phyloP scores from a whole-genome alignment of 352 stramenopile species.

The Globisporangium megalacanthum region DNA sequence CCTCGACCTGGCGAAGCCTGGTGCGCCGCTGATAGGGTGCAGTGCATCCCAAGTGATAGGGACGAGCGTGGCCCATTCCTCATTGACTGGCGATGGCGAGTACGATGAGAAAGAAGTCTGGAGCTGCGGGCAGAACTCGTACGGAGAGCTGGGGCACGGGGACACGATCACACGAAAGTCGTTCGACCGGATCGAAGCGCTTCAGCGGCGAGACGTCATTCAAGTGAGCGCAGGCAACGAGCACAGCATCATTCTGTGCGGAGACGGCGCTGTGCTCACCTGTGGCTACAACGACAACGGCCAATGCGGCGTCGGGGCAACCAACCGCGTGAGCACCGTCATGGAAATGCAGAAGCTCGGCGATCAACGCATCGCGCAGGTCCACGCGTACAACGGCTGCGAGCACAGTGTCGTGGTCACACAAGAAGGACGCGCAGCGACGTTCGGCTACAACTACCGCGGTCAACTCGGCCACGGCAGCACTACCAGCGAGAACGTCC shows the following conservation, averaged over 20 bases:
- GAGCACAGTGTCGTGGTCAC: slow-evolving; percentile 88
- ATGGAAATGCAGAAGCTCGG: slow-evolving; percentile 67
- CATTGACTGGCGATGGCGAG: slow-evolving; percentile 20
- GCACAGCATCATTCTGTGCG: slow-evolving; percentile 82
- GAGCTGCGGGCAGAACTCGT: slow-evolving; percentile 94
- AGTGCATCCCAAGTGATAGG: background rate
- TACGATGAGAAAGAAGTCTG: slow-evolving; percentile 85
- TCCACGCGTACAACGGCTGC: slow-evolving; percentile 92
- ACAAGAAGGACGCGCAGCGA: slow-evolving; percentile 67
- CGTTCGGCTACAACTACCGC: slow-evolving; percentile 92
- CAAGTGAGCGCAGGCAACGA: slow-evolving; percentile 91
- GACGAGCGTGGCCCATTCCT: background rate
- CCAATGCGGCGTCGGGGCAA: slow-evolving; percentile 88
- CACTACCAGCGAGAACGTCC: slow-evolving; percentile 80
- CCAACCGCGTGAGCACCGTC: slow-evolving; percentile 66
- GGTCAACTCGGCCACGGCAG: slow-evolving; percentile 90
- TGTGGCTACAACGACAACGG: slow-evolving; percentile 95
- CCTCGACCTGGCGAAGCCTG: slow-evolving; percentile 31
- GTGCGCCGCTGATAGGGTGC: background rate
- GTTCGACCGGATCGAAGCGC: slow-evolving; percentile 66
- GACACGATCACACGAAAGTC: slow-evolving; percentile 83
- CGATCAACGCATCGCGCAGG: slow-evolving; percentile 46
- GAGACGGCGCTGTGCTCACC: slow-evolving; percentile 73
- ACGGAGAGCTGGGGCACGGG: slow-evolving; percentile 90
- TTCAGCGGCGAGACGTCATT: slow-evolving; percentile 75